Conservation (phyloP, 192 early-diverging fungal species). For the Coemansia sp. region DNA sequence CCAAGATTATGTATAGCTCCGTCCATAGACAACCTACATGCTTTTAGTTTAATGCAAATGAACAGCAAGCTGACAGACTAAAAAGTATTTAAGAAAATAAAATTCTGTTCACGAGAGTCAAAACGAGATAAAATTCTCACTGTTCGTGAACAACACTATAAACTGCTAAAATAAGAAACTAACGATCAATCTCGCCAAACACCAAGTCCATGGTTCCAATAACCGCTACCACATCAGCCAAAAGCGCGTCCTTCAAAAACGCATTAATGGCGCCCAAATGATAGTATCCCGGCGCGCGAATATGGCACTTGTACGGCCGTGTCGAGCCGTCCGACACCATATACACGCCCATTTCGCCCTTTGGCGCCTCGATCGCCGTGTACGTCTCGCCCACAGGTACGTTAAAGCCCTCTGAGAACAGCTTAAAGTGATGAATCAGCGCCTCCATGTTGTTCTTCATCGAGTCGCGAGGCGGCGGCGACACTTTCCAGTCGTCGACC, state of each 20-base stretch:
- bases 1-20: too few relatives aligned
- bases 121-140: too few relatives aligned
- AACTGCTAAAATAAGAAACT: conserved; percentile 11
- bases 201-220: conserved; percentile 99
- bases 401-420: conserved; percentile 97
- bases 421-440: conserved; percentile 98
- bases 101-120: too few relatives aligned
- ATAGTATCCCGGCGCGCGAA: conserved; percentile 93
- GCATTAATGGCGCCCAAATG: conserved; percentile 89
- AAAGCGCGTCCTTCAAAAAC: conserved; percentile 85
- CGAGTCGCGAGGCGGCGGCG: conserved; percentile 83
- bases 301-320: conserved; percentile 96
- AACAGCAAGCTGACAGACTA: too few relatives aligned
- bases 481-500: conserved; percentile 97
- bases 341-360: conserved; percentile 98
- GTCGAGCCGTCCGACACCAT: conserved; percentile 91
- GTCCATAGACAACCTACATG: too few relatives aligned
- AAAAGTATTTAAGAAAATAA: too few relatives aligned
- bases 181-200: conserved; percentile 91
- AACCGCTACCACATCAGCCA: conserved; percentile 95
- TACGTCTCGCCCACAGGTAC: conserved; percentile 98
- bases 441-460: conserved; percentile 99
- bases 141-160: too few relatives aligned
- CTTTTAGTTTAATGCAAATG: too few relatives aligned
- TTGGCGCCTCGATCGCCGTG: conserved; percentile 95